Conservation (phyloP, 2,329 filamentous ascomycete genomes). For the Cytospora mali region DNA sequence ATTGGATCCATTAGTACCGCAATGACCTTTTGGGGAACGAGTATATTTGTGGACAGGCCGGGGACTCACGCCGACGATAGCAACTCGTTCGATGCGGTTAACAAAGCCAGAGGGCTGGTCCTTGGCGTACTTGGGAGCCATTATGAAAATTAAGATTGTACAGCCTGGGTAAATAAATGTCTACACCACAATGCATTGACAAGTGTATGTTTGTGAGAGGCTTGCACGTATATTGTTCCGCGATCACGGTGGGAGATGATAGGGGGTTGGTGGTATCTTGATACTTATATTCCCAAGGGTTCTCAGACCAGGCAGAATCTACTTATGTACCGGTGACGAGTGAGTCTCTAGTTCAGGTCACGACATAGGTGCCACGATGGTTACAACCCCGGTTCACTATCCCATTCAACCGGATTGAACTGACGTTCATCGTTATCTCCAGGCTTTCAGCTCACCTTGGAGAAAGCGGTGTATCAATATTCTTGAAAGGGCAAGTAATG, state of each 20-base stretch:
- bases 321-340: too few relatives aligned
- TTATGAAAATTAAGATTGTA: not conserved
- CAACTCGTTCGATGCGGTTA: conserved; percentile 33
- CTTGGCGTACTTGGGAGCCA: conserved; percentile 22
- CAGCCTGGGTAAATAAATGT: too few relatives aligned
- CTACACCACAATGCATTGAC: not conserved
- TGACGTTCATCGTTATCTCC: conserved; percentile 3
- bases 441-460: not conserved
- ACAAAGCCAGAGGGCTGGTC: conserved; percentile 21
- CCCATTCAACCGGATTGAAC: not conserved
- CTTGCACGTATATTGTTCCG: too few relatives aligned
- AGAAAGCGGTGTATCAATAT: not conserved
- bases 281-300: too few relatives aligned
- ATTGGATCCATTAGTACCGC: not conserved
- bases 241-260: too few relatives aligned
- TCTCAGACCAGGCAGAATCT: too few relatives aligned
- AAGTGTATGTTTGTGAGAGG: not conserved
- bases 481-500: not conserved
- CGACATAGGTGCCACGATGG: not conserved
- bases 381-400: not conserved
- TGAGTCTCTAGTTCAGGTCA: too few relatives aligned
- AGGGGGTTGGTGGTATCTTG: too few relatives aligned
- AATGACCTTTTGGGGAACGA: not conserved
- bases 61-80: conserved; percentile 33
- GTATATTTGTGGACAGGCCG: not conserved